A percentile compares a stretch with the other conserved stretches of the same genome.
phyloP scores from a whole-genome alignment of 2,329 filamentous ascomycete species.

The Colletotrichum incanum region DNA sequence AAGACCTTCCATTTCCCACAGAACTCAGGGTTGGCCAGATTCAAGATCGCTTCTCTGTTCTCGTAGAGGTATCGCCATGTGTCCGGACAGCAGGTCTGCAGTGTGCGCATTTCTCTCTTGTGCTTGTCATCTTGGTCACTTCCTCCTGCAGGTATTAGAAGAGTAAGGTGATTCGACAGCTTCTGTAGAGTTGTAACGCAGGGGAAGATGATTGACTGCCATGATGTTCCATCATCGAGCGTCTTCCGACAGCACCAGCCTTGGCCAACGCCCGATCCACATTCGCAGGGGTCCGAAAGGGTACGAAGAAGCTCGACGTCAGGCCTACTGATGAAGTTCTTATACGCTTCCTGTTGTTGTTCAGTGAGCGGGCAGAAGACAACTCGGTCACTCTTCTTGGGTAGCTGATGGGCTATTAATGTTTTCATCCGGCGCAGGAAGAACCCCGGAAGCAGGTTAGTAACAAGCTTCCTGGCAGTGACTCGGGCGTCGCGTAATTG shows the following conservation, averaged over 20 bases:
- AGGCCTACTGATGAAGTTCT: constrained; percentile 83
- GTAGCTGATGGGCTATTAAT: constrained; percentile 91
- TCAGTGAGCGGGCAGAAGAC: constrained; percentile 95
- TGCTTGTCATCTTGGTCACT: constrained; percentile 79
- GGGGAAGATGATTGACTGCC: constrained; percentile 88
- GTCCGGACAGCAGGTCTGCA: constrained; percentile 82
- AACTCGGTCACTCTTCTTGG: constrained; percentile 93
- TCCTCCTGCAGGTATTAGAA: constrained; percentile 80
- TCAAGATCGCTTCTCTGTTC: constrained; percentile 83
- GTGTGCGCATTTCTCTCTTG: constrained; percentile 80
- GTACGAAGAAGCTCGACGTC: constrained; percentile 78
- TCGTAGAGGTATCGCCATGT: constrained; percentile 82
- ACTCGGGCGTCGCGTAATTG: constrained; percentile 86
- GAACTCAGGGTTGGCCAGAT: constrained; percentile 88
- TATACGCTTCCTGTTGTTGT: constrained; percentile 85
- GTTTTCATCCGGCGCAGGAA: constrained; percentile 95
- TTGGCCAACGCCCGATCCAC: constrained; percentile 77
- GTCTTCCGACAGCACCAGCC: constrained; percentile 85
- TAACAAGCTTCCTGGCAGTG: constrained; percentile 86
- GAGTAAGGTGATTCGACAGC: constrained; percentile 91
- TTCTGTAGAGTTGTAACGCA: constrained; percentile 88
- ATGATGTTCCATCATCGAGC: constrained; percentile 75
- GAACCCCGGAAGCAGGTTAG: constrained; percentile 90
- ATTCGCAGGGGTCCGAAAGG: constrained; percentile 79
- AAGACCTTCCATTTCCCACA: constrained; percentile 98